These are phyloP conservation scores for Paradendryphiella salina DNA, from an alignment of 2,329 filamentous ascomycete species.

Conservation along the genomic window DNA sequence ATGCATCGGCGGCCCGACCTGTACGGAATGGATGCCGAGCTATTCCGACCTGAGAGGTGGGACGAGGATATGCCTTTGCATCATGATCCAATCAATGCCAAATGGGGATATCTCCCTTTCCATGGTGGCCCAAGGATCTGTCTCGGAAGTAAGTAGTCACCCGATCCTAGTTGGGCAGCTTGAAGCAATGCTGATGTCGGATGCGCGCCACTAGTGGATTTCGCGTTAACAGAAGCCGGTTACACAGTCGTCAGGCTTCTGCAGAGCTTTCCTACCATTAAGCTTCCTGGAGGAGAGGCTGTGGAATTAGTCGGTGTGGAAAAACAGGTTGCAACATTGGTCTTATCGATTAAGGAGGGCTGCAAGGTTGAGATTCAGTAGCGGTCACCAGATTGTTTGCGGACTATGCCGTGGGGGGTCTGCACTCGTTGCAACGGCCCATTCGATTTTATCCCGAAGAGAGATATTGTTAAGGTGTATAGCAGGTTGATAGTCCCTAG, in stretches of 20 bases:
- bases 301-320: constrained; percentile 22
- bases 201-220: constrained; percentile 16
- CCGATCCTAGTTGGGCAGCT: too few species aligned
- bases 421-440: too few species aligned
- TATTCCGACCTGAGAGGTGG: constrained; percentile 20
- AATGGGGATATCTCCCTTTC: constrained; percentile 32
- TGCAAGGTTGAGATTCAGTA: constrained; percentile 18
- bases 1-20: constrained; percentile 24
- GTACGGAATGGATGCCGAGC: constrained; percentile 25
- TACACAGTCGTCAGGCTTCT: constrained; percentile 22
- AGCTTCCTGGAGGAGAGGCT: constrained; percentile 18
- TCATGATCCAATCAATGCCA: constrained; percentile 16
- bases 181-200: too few species aligned
- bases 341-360: constrained; percentile 29
- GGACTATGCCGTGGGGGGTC: too few species aligned
- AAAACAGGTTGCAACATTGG: constrained; percentile 26
- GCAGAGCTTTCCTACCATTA: constrained; percentile 26
- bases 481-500: too few species aligned
- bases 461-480: too few species aligned
- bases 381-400: too few species aligned
- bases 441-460: too few species aligned
- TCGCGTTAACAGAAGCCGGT: constrained; percentile 26
- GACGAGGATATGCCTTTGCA: constrained; percentile 27
- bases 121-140: constrained; percentile 25
- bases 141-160: constrained; percentile 21